Conservation (phyloP, 768 basidiomycete genomes). For the Mycena indigotica region DNA sequence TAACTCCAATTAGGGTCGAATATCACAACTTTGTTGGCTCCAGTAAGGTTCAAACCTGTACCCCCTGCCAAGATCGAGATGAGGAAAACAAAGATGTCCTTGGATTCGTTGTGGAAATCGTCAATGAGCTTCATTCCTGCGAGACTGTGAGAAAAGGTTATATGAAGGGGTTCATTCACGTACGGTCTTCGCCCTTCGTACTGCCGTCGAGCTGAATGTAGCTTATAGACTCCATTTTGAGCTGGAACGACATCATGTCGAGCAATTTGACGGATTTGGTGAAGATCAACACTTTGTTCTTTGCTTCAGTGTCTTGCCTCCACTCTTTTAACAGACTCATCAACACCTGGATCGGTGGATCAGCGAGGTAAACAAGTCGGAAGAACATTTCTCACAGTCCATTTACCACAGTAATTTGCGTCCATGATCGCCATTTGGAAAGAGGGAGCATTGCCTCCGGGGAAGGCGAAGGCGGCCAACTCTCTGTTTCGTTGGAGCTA, state of each 20-base stretch:
- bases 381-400: conserved; percentile 57
- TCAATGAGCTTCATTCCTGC: conserved; percentile 88
- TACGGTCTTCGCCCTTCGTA: conserved; percentile 66
- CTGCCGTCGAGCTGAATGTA: conserved; percentile 83
- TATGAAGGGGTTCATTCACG: no score
- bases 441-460: conserved; percentile 54
- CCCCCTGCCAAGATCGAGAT: conserved; percentile 93
- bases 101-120: conserved; percentile 67
- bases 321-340: conserved; percentile 66
- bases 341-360: conserved; percentile 57
- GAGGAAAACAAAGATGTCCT: conserved; percentile 75
- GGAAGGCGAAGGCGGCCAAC: conserved; percentile 64
- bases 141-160: background rate
- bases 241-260: conserved; percentile 80
- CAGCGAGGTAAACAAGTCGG: background rate
- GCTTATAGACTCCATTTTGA: conserved; percentile 53
- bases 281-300: conserved; percentile 91
- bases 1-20: conserved; percentile 97
- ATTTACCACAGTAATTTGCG: conserved; percentile 79
- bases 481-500: conserved; percentile 60
- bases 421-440: conserved; percentile 65
- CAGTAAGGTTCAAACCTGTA: conserved; percentile 84
- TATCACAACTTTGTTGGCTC: conserved; percentile 93
- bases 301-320: conserved; percentile 50
- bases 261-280: conserved; percentile 91